A percentile compares a stretch with the other conserved stretches of the same genome.
These are phyloP conservation scores for Canna indica DNA, from an alignment of 176 grass and related monocot species.

Conservation along the genomic window DNA sequence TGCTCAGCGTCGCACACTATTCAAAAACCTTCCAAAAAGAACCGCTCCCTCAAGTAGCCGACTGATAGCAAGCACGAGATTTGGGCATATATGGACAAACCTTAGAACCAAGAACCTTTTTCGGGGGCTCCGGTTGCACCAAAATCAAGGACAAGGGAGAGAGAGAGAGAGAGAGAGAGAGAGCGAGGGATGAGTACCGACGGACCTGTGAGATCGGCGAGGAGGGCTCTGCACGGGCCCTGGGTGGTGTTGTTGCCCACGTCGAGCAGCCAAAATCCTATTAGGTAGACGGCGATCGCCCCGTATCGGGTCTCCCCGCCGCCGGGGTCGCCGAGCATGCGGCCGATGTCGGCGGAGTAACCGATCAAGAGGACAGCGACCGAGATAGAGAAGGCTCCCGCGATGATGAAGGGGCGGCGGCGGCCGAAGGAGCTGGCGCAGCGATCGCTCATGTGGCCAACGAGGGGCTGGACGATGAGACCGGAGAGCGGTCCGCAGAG, in stretches of 20 bases:
- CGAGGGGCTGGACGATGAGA: constrained; percentile 67
- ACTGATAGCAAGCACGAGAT: too few species aligned
- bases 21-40: too few species aligned
- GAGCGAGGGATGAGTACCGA: constrained; percentile 11
- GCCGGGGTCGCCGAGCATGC: constrained; percentile 41
- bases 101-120: background rate
- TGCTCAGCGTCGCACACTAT: too few species aligned
- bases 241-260: constrained; percentile 80
- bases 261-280: constrained; percentile 86
- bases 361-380: constrained; percentile 41
- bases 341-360: constrained; percentile 54
- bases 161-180: background rate
- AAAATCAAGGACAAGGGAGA: background rate
- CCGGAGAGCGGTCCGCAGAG: constrained; percentile 72
- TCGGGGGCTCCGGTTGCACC: background rate
- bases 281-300: constrained; percentile 54
- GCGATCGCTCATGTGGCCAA: constrained; percentile 65
- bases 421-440: constrained; percentile 39
- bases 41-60: too few species aligned
- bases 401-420: constrained; percentile 57
- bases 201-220: constrained; percentile 75
- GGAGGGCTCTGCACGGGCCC: constrained; percentile 65
- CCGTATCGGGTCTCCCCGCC: constrained; percentile 18
- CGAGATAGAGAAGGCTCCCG: constrained; percentile 35
- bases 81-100: too few species aligned